Evolutionary conservation across 495 filamentous ascomycete species (phyloP).

Genomic region (Hypoxylon fragiforme): DNA sequence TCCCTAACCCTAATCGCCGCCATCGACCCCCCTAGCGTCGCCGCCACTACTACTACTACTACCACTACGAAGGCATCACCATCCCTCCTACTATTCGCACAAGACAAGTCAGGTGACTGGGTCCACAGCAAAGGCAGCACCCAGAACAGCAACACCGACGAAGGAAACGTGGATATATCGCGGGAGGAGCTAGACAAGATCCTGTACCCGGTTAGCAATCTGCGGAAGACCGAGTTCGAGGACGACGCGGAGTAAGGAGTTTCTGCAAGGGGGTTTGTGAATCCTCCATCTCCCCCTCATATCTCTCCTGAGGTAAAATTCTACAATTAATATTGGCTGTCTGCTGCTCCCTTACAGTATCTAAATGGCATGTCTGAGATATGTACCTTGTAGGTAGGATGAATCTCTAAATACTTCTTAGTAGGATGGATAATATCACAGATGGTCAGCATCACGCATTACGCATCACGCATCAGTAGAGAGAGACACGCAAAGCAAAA

Average conservation of each 20-base stretch:
- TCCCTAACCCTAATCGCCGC: conserved; percentile 54
- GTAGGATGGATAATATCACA: no score
- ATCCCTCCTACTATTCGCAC: conserved; percentile 24
- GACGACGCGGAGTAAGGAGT: conserved; percentile 39
- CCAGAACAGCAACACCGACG: conserved; percentile 18
- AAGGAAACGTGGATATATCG: conserved; percentile 35
- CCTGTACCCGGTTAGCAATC: conserved; percentile 70
- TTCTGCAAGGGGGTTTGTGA: not conserved
- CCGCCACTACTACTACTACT: conserved; percentile 14
- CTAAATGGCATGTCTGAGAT: no score
- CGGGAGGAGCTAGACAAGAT: conserved; percentile 56
- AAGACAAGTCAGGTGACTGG: conserved; percentile 23
- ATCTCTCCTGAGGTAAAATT: no score
- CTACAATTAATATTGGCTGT: not conserved
- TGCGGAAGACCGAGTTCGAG: conserved; percentile 69
- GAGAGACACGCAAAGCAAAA: no score
- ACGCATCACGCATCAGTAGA: no score
- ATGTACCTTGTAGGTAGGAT: no score
- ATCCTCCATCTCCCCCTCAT: no score
- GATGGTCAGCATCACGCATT: no score
- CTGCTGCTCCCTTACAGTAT: no score
- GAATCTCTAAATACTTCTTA: no score
- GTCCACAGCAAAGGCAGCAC: conserved; percentile 8
- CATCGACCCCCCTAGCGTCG: conserved; percentile 49
- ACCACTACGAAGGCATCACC: not conserved